phyloP scores from a whole-genome alignment of 257 asterid genomes.

The Rubia yunnanensis region DNA sequence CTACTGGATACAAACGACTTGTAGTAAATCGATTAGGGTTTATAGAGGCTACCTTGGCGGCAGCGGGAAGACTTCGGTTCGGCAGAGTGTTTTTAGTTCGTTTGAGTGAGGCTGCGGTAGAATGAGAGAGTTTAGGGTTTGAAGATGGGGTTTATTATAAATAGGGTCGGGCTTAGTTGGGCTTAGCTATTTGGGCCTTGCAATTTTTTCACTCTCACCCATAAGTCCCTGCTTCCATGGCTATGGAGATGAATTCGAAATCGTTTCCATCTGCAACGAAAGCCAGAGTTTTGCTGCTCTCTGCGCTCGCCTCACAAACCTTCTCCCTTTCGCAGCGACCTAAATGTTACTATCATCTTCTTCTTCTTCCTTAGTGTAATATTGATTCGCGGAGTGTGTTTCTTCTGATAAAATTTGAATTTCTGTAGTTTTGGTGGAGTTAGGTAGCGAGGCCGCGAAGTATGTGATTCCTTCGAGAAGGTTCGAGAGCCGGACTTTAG shows the following conservation, averaged over 20 bases:
- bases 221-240: too few relatives aligned
- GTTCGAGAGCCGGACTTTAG: conserved; percentile 53
- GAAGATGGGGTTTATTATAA: too few relatives aligned
- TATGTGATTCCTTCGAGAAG: conserved; percentile 50
- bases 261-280: conserved; percentile 31
- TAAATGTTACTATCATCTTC: conserved; percentile 15
- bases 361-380: neutral
- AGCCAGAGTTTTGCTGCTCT: conserved; percentile 57
- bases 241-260: conserved; percentile 17
- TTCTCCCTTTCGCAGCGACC: conserved; percentile 60
- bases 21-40: too few relatives aligned
- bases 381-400: neutral
- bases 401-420: neutral
- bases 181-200: too few relatives aligned
- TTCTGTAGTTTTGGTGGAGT: conserved; percentile 48
- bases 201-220: too few relatives aligned
- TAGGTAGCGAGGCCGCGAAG: conserved; percentile 54
- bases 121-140: too few relatives aligned
- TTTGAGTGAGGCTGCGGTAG: too few relatives aligned
- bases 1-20: too few relatives aligned
- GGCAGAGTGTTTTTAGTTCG: too few relatives aligned
- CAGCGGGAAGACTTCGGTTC: too few relatives aligned
- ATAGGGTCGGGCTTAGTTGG: too few relatives aligned
- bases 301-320: conserved; percentile 71
- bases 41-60: too few relatives aligned